Evolutionary conservation across 2,329 filamentous ascomycete genomes (phyloP), one percentile per base, ranked within the genome.

Genomic region (Aspergillus eucalypticola): DNA sequence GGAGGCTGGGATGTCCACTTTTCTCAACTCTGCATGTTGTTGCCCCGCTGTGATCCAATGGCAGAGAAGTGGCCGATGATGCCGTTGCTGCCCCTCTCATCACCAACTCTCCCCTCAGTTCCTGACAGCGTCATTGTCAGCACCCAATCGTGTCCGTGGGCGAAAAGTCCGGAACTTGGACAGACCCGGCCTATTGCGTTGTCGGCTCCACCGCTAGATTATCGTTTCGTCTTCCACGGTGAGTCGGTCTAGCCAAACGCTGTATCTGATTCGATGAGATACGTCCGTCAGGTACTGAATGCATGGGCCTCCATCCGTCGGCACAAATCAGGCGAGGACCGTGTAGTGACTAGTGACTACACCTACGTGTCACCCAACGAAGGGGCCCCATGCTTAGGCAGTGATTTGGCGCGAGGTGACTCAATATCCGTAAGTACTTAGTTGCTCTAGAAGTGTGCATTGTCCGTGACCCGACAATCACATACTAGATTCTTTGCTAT

Each of bases 1-100:
- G 41, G 53, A 46, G 53, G 53, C 53, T 55, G 53, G 53, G 53
- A 55, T 44, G 15, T n/a, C 53, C 53, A 55, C 53, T 23, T 50
- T 29, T 29, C 10, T 32, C n/a, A 15, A n/a, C 46, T 49, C n/a
- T 49, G 25, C n/a, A 29, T 55, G 8, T 23, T 42, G 53, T 25
- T 44, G 39, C 39, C 42, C 53, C 53, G 39, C 10, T 17, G 39
- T 32, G 23, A 25, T 15, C 23, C 29, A 35, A 32, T 55, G 8
- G 21, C 23, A 29, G 46, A 29, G 46, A 50, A n/a, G 27, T 50
- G 46, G 25, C 23, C 23, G 46, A 50, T 27, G 13, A 29, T 50
- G 25, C 25, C 41, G 53, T 55, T 44, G 39, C 25, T 55, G 53
- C 39, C 39, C 39, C 39, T 54, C 38, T n/a, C 39, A n/a, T 42